Percentiles rank a stretch among this genome's conserved stretches.
Evolutionary conservation across 257 asterid species (phyloP).

Genomic region (Fraxinus anomala): DNA sequence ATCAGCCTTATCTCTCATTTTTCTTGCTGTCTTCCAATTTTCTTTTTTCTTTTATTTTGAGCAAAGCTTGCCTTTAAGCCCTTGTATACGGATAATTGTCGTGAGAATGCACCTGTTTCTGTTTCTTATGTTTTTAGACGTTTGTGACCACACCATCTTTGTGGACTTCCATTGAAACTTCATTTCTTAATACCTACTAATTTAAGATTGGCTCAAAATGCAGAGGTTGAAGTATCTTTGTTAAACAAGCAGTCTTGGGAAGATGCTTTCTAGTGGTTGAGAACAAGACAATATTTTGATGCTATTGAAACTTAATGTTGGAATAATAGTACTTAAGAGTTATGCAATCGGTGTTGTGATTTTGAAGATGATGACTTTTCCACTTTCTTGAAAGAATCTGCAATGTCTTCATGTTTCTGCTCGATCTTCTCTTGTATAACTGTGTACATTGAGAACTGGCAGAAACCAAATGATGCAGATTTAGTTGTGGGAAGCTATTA

Average conservation of each 20-base stretch:
- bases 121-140: background rate
- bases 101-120: conserved; percentile 16
- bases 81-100: conserved; percentile 15
- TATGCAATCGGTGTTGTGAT: background rate
- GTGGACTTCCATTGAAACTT: background rate
- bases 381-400: background rate
- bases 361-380: background rate
- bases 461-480: background rate
- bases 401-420: background rate
- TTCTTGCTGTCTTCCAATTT: conserved; percentile 21
- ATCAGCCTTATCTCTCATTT: conserved; percentile 4
- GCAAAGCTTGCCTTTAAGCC: background rate
- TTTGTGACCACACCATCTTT: background rate
- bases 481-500: background rate
- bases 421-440: background rate
- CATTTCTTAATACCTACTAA: background rate
- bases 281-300: background rate
- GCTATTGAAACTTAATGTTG: background rate
- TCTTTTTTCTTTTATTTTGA: conserved; percentile 14
- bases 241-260: background rate
- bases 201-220: background rate
- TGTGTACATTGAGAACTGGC: background rate
- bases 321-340: background rate
- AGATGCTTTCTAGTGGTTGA: background rate
- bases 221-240: background rate